Conservation (phyloP, 108 stramenopile genomes). For the Chaetoceros muelleri region DNA sequence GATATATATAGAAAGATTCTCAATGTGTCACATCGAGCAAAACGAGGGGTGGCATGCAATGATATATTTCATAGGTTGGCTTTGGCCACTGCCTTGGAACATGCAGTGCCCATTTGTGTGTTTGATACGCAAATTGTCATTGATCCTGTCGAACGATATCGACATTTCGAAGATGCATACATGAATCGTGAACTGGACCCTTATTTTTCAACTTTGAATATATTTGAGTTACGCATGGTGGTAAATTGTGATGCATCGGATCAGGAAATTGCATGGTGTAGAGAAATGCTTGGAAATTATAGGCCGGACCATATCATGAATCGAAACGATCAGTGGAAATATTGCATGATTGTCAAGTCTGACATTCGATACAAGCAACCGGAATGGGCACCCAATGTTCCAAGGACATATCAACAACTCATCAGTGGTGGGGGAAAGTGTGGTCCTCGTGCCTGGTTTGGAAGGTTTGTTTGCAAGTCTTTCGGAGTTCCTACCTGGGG, state of each 20-base stretch:
- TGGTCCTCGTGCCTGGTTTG: slow-evolving; percentile 51
- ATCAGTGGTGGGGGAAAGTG: slow-evolving; percentile 41
- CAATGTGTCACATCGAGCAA: not conserved
- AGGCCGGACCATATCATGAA: slow-evolving; percentile 26
- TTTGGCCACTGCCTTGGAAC: slow-evolving; percentile 12
- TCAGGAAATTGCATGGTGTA: slow-evolving; percentile 41
- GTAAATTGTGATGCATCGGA: slow-evolving; percentile 43
- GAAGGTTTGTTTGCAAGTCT: slow-evolving; percentile 37
- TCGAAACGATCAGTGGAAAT: slow-evolving; percentile 22
- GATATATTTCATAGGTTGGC: slow-evolving; percentile 10
- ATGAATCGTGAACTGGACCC: slow-evolving; percentile 42
- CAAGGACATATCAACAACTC: slow-evolving; percentile 23
- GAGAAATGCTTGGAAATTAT: slow-evolving; percentile 37
- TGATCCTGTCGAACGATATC: slow-evolving; percentile 39
- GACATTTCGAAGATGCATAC: slow-evolving; percentile 49
- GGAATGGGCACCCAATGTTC: slow-evolving; percentile 6
- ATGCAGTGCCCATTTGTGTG: slow-evolving; percentile 5
- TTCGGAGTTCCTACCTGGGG: slow-evolving; percentile 55
- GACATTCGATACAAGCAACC: slow-evolving; percentile 30
- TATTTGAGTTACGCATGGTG: slow-evolving; percentile 42
- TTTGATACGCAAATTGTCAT: slow-evolving; percentile 13
- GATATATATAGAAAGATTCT: slow-evolving; percentile 12
- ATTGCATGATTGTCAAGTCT: slow-evolving; percentile 25
- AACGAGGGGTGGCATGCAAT: not conserved
- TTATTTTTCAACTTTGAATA: slow-evolving; percentile 27